phyloP scores from a whole-genome alignment of 2,329 filamentous ascomycete species.

The Dothistroma septosporum region DNA sequence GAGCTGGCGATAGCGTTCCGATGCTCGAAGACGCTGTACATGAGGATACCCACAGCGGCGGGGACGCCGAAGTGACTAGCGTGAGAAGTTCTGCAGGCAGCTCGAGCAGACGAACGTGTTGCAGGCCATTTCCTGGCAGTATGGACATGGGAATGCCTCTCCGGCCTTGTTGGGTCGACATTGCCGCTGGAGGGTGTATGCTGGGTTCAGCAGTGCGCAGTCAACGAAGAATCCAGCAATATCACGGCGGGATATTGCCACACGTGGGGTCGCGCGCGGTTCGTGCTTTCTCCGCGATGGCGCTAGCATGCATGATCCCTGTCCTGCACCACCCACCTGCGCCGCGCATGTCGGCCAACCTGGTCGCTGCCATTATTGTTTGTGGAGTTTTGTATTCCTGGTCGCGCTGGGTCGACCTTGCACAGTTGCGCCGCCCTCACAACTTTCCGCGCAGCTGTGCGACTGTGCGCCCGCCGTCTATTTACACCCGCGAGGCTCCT shows the following conservation, averaged over 20 bases:
- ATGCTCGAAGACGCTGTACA: too few species aligned
- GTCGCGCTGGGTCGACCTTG: neutral
- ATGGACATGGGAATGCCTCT: constrained; percentile 43
- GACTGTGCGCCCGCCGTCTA: neutral
- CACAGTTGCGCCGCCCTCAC: neutral
- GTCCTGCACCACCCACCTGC: neutral
- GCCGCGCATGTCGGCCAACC: neutral
- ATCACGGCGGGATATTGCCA: neutral
- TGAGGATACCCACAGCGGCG: constrained; percentile 7
- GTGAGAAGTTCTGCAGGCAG: constrained; percentile 55
- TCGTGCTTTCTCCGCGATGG: neutral
- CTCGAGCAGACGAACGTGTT: constrained; percentile 58
- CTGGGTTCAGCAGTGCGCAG: neutral
- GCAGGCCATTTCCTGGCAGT: constrained; percentile 41
- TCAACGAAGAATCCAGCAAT: neutral
- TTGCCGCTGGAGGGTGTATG: constrained; percentile 18
- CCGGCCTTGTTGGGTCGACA: constrained; percentile 42
- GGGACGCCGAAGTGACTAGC: constrained; percentile 40
- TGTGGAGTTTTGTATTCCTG: neutral
- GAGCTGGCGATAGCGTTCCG: too few species aligned
- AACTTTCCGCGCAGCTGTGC: neutral
- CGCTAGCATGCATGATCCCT: neutral
- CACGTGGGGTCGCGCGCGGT: neutral
- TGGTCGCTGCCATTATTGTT: constrained; percentile 1
- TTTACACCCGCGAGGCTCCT: neutral